Percentiles rank a stretch among this genome's conserved stretches.
Conservation (phyloP, 441 rosid species). For the Isatis lusitanica region DNA sequence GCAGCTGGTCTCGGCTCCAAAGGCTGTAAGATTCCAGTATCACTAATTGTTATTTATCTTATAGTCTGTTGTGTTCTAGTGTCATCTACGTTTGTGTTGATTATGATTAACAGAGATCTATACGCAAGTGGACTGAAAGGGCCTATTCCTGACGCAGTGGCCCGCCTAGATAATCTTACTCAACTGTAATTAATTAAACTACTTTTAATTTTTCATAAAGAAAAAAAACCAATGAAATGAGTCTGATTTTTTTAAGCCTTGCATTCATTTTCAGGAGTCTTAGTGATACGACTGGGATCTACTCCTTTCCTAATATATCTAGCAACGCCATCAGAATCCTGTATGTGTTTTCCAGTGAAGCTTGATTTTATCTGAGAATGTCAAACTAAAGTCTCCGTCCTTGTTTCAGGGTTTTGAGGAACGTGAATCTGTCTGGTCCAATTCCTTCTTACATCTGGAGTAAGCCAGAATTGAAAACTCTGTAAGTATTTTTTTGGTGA, state of each 20-base stretch:
- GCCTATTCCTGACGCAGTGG: constrained; percentile 28
- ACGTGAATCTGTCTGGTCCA: constrained; percentile 20
- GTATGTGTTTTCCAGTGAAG: not conserved
- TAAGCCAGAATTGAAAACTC: not conserved
- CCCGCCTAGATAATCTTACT: not conserved
- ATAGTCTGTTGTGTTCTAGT: not conserved
- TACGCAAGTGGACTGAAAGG: constrained; percentile 32
- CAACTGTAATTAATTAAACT: constrained; percentile 5
- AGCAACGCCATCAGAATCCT: not conserved
- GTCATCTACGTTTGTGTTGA: not conserved
- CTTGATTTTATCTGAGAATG: not conserved
- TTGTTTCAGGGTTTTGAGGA: constrained; percentile 28
- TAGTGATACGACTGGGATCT: constrained; percentile 32
- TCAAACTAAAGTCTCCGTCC: not conserved
- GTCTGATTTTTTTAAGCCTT: not conserved
- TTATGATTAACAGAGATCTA: constrained; percentile 6
- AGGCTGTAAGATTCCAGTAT: constrained; percentile 26
- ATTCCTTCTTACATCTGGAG: constrained; percentile 33
- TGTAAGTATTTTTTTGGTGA: constrained; percentile 18
- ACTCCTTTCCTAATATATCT: constrained; percentile 18
- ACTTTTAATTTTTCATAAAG: not conserved
- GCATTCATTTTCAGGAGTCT: constrained; percentile 8
- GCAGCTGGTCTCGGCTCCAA: constrained; percentile 22
- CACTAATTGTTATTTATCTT: not conserved
- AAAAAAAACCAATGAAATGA: not conserved